Conservation (phyloP, 768 basidiomycete genomes). For the Pholiota conissans region DNA sequence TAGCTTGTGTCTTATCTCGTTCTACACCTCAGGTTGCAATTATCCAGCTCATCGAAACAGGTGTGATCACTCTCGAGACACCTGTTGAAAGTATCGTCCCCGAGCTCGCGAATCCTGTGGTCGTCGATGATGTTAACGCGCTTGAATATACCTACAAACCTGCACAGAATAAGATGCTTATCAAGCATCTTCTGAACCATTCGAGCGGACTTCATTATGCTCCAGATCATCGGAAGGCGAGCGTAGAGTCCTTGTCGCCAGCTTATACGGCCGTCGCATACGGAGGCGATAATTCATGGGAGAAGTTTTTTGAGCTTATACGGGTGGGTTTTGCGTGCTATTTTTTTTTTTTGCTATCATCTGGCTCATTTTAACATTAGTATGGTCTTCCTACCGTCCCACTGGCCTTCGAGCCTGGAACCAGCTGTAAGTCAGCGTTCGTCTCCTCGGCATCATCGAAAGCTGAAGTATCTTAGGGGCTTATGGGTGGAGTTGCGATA, state of each 20-base stretch:
- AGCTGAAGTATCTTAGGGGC: slow-evolving; percentile 17
- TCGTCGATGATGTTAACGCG: slow-evolving; percentile 16
- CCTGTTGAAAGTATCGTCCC: slow-evolving; percentile 27
- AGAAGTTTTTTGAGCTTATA: slow-evolving; percentile 19
- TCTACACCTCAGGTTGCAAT: slow-evolving; percentile 23
- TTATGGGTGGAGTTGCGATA: slow-evolving; percentile 30
- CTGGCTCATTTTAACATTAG: slow-evolving; percentile 9
- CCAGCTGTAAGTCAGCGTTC: slow-evolving; percentile 21
- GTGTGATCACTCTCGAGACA: slow-evolving; percentile 29
- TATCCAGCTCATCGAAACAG: slow-evolving; percentile 34
- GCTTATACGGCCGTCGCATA: slow-evolving; percentile 18
- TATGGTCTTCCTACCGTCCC: slow-evolving; percentile 23
- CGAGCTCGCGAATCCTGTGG: slow-evolving; percentile 28
- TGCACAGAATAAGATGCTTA: slow-evolving; percentile 20
- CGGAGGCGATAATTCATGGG: slow-evolving; percentile 17
- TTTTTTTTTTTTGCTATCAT: not conserved
- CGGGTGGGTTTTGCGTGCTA: slow-evolving; percentile 11
- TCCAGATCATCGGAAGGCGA: not conserved
- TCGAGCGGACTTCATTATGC: slow-evolving; percentile 30
- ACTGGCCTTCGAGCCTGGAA: slow-evolving; percentile 32
- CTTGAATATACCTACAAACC: slow-evolving; percentile 15
- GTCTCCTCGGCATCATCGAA: not conserved
- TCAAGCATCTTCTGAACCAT: slow-evolving; percentile 32
- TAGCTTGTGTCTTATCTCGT: not conserved
- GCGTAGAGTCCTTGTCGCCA: slow-evolving; percentile 6